Base-by-base conservation (phyloP, 495 filamentous ascomycete species). In the Daldinia bambusicola region DNA sequence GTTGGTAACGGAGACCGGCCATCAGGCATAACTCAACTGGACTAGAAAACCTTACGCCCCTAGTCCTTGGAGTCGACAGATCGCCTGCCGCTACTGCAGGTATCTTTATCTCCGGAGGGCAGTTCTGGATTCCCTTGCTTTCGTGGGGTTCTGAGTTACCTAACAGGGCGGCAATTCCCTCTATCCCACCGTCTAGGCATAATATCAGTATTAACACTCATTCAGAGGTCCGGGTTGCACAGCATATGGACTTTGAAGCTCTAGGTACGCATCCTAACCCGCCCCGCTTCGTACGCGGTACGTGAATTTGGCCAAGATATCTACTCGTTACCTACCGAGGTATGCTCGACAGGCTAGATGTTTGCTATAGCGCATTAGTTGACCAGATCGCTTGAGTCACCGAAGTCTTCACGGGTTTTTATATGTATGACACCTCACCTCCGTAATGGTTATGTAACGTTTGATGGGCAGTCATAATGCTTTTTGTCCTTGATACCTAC, bases 201-300 rank as follows among this genome's bases (percentile, higher is more conserved):
- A 14, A 51, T 55, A 14, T 0, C 20, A 5, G 6, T 4, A 22
- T 16, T 36, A 57, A 31, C 2, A 31, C 50, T 55, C 40, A 57
- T 5, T 16, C 26, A 26, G 26, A 26, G 26, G 26, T 26, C 62
- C 18, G 26, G 50, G 68, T 70, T 18, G 26, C 57, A 71, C 68
- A 56, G 9, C 68, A 61, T 71, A 22, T 56, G 16, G 37, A 38
- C 48, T 51, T 56, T 9, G 13, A 43, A 22, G 40, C 41, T 57
- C 67, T 55, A n/a, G n/a, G n/a, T n/a, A 34, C 13, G 26, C 40
- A n/a, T 22, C 57, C 30, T 51, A 26, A 48, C 31, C 31, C 38
- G 57, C n/a, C 16, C 32, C 34, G 18, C 34, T 41, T 41, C 32
- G 14, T 57, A 10, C 36, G 32, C 1, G 20, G 43, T 48, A 9